Percentiles rank a stretch among this genome's conserved stretches.
phyloP scores from a whole-genome alignment of 2,329 filamentous ascomycete genomes.

The Fusarium brevicatenulatum region DNA sequence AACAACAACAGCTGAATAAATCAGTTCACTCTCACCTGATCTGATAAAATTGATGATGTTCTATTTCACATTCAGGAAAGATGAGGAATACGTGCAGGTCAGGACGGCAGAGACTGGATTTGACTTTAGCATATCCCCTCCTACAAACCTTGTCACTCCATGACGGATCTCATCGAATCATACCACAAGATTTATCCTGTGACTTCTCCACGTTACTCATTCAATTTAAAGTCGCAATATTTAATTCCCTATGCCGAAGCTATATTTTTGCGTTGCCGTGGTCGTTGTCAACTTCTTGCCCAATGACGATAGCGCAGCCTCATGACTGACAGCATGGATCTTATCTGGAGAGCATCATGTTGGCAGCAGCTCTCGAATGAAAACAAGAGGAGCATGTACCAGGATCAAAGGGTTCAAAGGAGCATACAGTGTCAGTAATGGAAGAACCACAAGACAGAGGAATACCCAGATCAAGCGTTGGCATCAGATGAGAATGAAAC shows the following conservation, averaged over 20 bases:
- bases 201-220: accelerated
- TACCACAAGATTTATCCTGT: accelerated
- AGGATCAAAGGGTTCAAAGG: accelerated
- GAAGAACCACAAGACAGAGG: not conserved
- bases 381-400: accelerated
- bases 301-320: too few species aligned
- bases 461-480: accelerated
- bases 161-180: not conserved
- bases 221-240: accelerated
- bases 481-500: accelerated
- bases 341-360: accelerated
- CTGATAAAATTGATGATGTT: accelerated
- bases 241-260: accelerated
- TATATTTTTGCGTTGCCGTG: accelerated
- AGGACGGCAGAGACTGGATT: not conserved
- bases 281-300: accelerated
- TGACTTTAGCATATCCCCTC: not conserved
- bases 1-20: not conserved
- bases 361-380: accelerated
- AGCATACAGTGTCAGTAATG: accelerated
- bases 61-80: too few species aligned
- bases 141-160: not conserved
- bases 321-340: not conserved
- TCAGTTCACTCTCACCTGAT: not conserved
- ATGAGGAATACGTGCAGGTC: accelerated